These are phyloP conservation scores for Suillus subaureus DNA, from an alignment of 768 basidiomycete genomes.

Conservation along the genomic window DNA sequence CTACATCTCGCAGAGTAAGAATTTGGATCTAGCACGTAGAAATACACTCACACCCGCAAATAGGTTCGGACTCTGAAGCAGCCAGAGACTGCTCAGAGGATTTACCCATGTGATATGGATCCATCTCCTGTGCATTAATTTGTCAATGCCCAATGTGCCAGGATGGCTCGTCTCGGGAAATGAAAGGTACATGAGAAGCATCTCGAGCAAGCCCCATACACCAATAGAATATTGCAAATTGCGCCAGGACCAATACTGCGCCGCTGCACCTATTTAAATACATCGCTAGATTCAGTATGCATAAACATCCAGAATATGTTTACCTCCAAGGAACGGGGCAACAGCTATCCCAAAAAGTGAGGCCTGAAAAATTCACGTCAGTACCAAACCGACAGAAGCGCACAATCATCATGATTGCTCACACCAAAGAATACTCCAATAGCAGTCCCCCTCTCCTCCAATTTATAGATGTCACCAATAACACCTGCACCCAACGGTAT, in stretches of 20 bases:
- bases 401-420: no score
- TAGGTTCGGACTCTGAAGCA: constrained; percentile 64
- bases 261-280: constrained; percentile 40
- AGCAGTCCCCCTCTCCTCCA: no score
- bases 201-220: constrained; percentile 39
- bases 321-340: no score
- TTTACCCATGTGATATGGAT: constrained; percentile 48
- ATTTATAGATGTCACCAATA: background rate
- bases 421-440: no score
- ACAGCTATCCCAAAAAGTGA: no score
- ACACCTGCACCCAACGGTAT: constrained; percentile 59
- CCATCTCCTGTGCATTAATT: constrained; percentile 32
- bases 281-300: background rate
- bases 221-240: constrained; percentile 53
- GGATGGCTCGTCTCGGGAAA: constrained; percentile 73
- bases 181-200: constrained; percentile 42
- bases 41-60: constrained; percentile 47
- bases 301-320: background rate
- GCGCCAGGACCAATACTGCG: constrained; percentile 70
- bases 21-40: background rate
- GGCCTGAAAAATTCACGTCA: no score
- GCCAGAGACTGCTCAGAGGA: constrained; percentile 51
- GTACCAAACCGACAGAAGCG: no score
- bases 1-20: background rate
- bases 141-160: constrained; percentile 55